Conservation (phyloP, 805 yeast species). For the Pichia pseudocactophila region DNA sequence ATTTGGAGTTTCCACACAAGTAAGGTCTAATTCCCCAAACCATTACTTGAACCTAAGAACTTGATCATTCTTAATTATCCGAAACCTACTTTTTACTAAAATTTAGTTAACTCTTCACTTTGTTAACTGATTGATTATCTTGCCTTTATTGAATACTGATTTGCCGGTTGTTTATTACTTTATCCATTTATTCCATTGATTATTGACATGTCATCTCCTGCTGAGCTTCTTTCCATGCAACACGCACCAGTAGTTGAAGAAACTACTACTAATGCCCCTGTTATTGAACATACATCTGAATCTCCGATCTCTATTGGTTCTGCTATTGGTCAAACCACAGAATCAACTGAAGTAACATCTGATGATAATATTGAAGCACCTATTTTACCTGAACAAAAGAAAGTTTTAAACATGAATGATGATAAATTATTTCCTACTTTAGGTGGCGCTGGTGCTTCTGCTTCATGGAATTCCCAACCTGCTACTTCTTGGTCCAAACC, state of each 20-base stretch:
- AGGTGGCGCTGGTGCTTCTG: constrained; percentile 34
- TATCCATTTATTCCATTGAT: neutral
- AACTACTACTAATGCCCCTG: constrained; percentile 3
- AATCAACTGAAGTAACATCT: neutral
- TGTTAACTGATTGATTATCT: neutral
- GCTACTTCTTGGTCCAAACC: constrained; percentile 18
- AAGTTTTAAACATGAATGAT: constrained; percentile 31
- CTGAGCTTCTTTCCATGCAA: constrained; percentile 31
- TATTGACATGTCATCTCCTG: constrained; percentile 30
- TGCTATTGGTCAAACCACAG: constrained; percentile 1
- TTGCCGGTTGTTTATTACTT: constrained; percentile 3
- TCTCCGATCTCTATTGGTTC: neutral
- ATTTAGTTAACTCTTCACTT: neutral
- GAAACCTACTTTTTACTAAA: too few relatives aligned
- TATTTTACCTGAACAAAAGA: constrained; percentile 5
- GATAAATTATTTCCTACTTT: constrained; percentile 59
- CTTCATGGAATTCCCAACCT: constrained; percentile 35
- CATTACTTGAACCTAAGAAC: too few relatives aligned
- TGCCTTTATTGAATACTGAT: constrained; percentile 27
- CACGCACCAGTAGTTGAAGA: constrained; percentile 20
- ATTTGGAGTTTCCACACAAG: too few relatives aligned
- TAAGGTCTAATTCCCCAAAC: too few relatives aligned
- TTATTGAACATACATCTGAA: neutral
- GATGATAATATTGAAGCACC: constrained; percentile 3
- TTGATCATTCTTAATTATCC: too few relatives aligned